phyloP scores from a whole-genome alignment of 192 early-diverging fungal species.

The Funneliformis geosporum region DNA sequence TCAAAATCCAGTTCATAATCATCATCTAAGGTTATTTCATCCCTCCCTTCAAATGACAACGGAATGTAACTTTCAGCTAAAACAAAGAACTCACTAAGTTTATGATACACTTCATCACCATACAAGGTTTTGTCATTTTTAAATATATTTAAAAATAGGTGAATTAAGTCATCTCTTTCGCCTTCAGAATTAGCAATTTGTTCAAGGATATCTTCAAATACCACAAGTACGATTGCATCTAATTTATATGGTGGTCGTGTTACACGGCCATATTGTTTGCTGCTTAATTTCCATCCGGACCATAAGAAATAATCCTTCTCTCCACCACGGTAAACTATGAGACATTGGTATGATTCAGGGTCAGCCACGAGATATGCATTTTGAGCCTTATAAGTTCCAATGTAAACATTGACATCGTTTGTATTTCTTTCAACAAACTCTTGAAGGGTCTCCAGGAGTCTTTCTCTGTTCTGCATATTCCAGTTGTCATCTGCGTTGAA shows the following conservation, averaged over 20 bases:
- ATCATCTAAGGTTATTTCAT: constrained; percentile 7
- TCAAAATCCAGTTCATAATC: constrained; percentile 6
- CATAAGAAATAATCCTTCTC: constrained; percentile 13
- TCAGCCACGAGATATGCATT: constrained; percentile 8
- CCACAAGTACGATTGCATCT: background rate
- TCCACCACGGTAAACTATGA: constrained; percentile 16
- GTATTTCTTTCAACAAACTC: constrained; percentile 2
- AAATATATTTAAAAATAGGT: too few relatives aligned
- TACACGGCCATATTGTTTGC: too few relatives aligned
- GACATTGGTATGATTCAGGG: background rate
- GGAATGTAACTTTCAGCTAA: constrained; percentile 10
- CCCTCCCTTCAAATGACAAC: constrained; percentile 2
- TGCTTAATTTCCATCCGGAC: too few relatives aligned
- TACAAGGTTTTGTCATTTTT: too few relatives aligned
- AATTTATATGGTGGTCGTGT: constrained; percentile 12
- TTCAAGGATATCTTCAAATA: background rate
- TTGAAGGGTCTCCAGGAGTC: background rate
- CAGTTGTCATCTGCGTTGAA: background rate
- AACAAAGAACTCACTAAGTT: background rate
- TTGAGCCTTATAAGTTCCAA: background rate
- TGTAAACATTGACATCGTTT: constrained; percentile 5
- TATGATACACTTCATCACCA: background rate
- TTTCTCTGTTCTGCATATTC: background rate
- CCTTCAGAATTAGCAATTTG: constrained; percentile 1
- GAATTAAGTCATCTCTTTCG: constrained; percentile 14